Conservation (phyloP, 2,329 filamentous ascomycete species). For the Cladosporium cucumerinum region DNA sequence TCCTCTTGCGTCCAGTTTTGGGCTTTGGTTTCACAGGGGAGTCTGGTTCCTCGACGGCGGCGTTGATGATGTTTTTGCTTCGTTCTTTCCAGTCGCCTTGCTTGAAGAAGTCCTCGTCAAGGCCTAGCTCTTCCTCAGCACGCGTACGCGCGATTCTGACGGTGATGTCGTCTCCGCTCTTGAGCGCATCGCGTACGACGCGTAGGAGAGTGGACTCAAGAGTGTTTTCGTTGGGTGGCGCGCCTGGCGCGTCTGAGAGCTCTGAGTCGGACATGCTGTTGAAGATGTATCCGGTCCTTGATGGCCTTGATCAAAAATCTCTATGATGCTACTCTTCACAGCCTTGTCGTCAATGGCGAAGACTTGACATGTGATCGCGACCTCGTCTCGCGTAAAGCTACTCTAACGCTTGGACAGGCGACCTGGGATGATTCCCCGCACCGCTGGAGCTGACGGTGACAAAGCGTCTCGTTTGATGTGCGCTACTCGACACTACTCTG, state of each 20-base stretch:
- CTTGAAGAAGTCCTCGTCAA: conserved; percentile 56
- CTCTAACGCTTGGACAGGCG: not conserved
- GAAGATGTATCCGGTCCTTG: not conserved
- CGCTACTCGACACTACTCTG: not conserved
- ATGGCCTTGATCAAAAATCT: not conserved
- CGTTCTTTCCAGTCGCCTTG: conserved; percentile 53
- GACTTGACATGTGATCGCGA: not conserved
- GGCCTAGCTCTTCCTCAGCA: conserved; percentile 50
- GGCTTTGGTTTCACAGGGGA: conserved; percentile 23
- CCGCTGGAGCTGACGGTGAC: not conserved
- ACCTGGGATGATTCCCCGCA: not conserved
- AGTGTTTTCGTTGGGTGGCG: conserved; percentile 26
- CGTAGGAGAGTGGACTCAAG: conserved; percentile 42
- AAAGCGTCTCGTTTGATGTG: not conserved
- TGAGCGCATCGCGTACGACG: conserved; percentile 41
- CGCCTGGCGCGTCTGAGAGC: conserved; percentile 15
- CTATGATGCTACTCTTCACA: not conserved
- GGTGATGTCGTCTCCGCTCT: conserved; percentile 49
- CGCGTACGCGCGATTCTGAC: conserved; percentile 55
- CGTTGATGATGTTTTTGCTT: conserved; percentile 53
- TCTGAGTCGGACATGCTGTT: conserved; percentile 27
- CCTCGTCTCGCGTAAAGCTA: not conserved
- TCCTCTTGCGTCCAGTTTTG: conserved; percentile 31
- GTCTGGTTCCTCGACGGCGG: conserved; percentile 43
- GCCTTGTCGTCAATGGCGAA: not conserved